Evolutionary conservation across 1,139 yeast genomes (phyloP).

Genomic region (Lodderomyces orthopsilosis): DNA sequence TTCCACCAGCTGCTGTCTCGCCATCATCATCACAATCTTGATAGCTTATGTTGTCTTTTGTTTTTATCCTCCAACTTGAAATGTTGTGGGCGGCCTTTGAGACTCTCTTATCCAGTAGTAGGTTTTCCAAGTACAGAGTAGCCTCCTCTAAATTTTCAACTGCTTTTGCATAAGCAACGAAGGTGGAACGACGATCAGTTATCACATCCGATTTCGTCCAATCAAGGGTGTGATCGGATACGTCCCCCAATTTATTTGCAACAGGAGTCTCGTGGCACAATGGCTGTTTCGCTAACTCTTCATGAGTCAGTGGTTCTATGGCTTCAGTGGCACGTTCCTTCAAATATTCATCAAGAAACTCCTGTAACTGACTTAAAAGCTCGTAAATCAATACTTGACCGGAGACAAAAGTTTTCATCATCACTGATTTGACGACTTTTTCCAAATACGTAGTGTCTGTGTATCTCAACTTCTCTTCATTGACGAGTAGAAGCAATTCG

Average conservation of each 20-base stretch:
- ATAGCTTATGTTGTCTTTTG: conserved; percentile 44
- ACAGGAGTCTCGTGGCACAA: background rate
- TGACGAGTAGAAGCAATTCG: conserved; percentile 49
- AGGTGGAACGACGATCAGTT: conserved; percentile 80
- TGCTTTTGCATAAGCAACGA: conserved; percentile 69
- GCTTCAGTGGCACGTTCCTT: conserved; percentile 15
- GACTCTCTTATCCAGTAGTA: conserved; percentile 65
- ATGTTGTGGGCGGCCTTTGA: conserved; percentile 75
- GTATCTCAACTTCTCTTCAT: conserved; percentile 28
- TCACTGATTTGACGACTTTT: conserved; percentile 42
- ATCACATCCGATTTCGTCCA: conserved; percentile 81
- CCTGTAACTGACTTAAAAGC: conserved; percentile 63
- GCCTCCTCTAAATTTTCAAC: conserved; percentile 70
- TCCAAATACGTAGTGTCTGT: conserved; percentile 46
- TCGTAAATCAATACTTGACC: conserved; percentile 84
- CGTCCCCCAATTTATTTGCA: conserved; percentile 8
- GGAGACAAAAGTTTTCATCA: conserved; percentile 46
- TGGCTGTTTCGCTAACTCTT: background rate
- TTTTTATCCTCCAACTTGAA: conserved; percentile 79
- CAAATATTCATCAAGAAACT: conserved; percentile 40
- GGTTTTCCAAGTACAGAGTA: conserved; percentile 41
- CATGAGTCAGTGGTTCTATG: background rate
- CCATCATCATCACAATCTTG: conserved; percentile 98
- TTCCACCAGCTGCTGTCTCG: conserved; percentile 93
- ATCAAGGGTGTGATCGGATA: conserved; percentile 50